Evolutionary conservation across 1,139 yeast genomes (phyloP).

Genomic region (Diutina mesorugosa): DNA sequence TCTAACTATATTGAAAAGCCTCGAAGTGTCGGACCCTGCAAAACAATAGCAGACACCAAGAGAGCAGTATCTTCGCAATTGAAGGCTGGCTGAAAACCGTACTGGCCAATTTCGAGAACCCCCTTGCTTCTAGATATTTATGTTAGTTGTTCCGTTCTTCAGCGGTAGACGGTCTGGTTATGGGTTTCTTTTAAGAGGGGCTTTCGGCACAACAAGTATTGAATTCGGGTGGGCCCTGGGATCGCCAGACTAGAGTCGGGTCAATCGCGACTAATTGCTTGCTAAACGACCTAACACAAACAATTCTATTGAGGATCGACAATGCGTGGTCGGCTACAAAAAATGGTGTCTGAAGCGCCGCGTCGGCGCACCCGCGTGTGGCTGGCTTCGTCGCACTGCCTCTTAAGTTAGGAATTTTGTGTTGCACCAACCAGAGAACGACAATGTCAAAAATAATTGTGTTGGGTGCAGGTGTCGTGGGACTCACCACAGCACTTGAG

Average conservation of each 20-base stretch:
- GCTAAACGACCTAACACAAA: not conserved
- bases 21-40: not conserved
- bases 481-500: slow-evolving; percentile 1
- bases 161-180: too few species aligned
- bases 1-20: not conserved
- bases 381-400: not conserved
- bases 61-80: too few species aligned
- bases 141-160: too few species aligned
- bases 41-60: not conserved
- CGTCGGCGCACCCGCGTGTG: not conserved
- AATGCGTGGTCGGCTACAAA: not conserved
- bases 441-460: not conserved
- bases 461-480: slow-evolving; percentile 2
- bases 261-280: not conserved
- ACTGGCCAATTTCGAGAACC: too few species aligned
- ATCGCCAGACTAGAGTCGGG: not conserved
- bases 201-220: too few species aligned
- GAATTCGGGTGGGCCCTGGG: not conserved
- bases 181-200: too few species aligned
- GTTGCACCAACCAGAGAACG: not conserved
- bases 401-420: not conserved
- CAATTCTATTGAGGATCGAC: not conserved
- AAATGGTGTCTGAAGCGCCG: not conserved
- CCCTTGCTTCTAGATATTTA: too few species aligned
- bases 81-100: too few species aligned